Evolutionary conservation across 805 yeast genomes (phyloP).

Genomic region (Debaryomyces hansenii): DNA sequence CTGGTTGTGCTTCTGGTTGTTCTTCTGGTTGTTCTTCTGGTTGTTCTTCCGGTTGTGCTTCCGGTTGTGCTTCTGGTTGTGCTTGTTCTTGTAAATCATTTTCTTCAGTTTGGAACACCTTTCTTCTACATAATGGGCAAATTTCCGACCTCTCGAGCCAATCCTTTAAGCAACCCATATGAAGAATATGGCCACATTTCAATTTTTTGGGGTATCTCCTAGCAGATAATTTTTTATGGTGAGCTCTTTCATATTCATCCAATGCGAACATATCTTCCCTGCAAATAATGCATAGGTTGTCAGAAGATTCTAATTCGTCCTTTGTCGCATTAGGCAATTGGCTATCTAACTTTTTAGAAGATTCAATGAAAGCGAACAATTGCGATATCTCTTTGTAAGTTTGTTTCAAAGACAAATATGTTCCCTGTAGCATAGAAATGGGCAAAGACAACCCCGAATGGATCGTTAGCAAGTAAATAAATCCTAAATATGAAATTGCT

Average conservation of each 20-base stretch:
- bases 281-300: constrained; percentile 81
- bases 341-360: constrained; percentile 61
- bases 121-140: constrained; percentile 90
- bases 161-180: constrained; percentile 83
- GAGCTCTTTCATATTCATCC: constrained; percentile 29
- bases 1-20: neutral
- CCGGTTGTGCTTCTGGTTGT: neutral
- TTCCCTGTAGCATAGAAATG: constrained; percentile 43
- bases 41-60: neutral
- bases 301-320: constrained; percentile 55
- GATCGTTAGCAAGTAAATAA: constrained; percentile 34
- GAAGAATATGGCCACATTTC: constrained; percentile 84
- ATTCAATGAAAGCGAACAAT: constrained; percentile 50
- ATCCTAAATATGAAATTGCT: constrained; percentile 27
- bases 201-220: constrained; percentile 70
- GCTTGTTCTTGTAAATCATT: neutral
- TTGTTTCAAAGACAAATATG: constrained; percentile 38
- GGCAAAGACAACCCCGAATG: constrained; percentile 34
- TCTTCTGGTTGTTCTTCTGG: neutral
- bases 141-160: constrained; percentile 91
- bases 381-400: constrained; percentile 37
- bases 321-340: constrained; percentile 62
- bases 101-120: constrained; percentile 43
- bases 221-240: constrained; percentile 20
- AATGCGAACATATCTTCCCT: constrained; percentile 78